Evolutionary conservation across 352 stramenopile genomes (phyloP).

Genomic region (Peronospora tabacina): DNA sequence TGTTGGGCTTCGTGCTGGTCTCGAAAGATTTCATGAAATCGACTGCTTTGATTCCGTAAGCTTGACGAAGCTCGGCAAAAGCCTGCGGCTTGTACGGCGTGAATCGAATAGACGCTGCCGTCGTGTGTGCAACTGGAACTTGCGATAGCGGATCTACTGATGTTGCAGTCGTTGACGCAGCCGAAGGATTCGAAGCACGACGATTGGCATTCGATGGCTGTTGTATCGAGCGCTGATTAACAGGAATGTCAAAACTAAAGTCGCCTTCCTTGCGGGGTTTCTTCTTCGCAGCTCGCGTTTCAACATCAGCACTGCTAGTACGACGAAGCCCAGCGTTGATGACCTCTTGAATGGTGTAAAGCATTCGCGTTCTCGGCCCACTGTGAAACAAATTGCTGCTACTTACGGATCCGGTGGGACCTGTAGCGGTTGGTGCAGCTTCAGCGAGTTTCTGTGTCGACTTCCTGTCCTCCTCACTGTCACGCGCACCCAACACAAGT

Average conservation of each 20-base stretch:
- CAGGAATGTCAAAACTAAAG: conserved; percentile 34
- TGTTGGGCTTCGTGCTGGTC: conserved; percentile 80
- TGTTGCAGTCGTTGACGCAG: conserved; percentile 20
- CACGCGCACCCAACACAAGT: conserved; percentile 21
- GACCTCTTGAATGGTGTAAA: conserved; percentile 24
- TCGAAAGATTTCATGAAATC: conserved; percentile 75
- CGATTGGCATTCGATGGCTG: conserved; percentile 9
- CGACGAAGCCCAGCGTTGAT: conserved; percentile 25
- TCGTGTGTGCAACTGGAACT: conserved; percentile 5
- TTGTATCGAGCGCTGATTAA: conserved; percentile 21
- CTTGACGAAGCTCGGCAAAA: conserved; percentile 71
- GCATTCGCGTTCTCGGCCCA: conserved; percentile 21
- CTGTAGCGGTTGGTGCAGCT: conserved; percentile 25
- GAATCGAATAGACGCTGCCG: conserved; percentile 47
- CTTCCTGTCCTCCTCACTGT: conserved; percentile 8
- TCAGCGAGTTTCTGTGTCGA: conserved; percentile 11
- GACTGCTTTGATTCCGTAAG: conserved; percentile 49
- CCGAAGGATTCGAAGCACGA: conserved; percentile 19
- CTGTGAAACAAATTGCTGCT: conserved; percentile 17
- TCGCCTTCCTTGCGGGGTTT: conserved; percentile 20
- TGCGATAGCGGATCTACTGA: conserved; percentile 6
- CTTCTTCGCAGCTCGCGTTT: conserved; percentile 12
- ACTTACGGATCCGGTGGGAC: conserved; percentile 3
- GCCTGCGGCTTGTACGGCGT: conserved; percentile 62
- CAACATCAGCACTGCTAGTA: conserved; percentile 19